phyloP scores from a whole-genome alignment of 768 basidiomycete species.

The Trametopsis cervina region DNA sequence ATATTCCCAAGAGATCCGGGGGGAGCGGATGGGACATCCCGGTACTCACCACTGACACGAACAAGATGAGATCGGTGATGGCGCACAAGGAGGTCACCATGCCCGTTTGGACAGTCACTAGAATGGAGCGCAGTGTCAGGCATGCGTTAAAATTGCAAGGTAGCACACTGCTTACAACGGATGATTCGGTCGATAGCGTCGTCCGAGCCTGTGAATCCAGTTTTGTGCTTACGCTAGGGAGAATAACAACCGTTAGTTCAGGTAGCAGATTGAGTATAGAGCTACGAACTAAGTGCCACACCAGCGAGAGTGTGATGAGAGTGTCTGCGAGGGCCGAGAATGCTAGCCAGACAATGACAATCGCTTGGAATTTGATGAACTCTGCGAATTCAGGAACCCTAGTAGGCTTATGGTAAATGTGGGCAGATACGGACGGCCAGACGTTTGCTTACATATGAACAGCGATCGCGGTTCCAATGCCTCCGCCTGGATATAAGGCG shows the following conservation, averaged over 20 bases:
- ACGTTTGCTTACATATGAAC: constrained; percentile 6
- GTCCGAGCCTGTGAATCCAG: constrained; percentile 32
- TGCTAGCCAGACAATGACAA: constrained; percentile 37
- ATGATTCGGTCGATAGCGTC: constrained; percentile 33
- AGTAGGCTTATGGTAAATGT: too few relatives aligned
- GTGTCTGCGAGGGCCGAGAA: constrained; percentile 38
- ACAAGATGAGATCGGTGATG: constrained; percentile 22
- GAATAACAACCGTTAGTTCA: not conserved
- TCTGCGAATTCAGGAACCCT: constrained; percentile 19
- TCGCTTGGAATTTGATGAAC: constrained; percentile 24
- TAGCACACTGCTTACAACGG: constrained; percentile 23
- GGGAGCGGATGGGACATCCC: not conserved
- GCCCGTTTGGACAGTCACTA: constrained; percentile 29
- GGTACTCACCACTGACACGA: constrained; percentile 17
- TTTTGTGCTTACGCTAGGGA: constrained; percentile 28
- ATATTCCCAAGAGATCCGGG: not conserved
- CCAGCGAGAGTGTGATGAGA: constrained; percentile 38
- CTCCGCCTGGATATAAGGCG: constrained; percentile 11
- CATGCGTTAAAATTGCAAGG: not conserved
- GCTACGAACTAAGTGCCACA: constrained; percentile 32
- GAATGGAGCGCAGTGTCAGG: not conserved
- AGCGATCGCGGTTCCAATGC: constrained; percentile 26
- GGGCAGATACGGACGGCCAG: too few relatives aligned
- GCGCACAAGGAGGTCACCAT: constrained; percentile 24
- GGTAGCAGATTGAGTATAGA: not conserved